phyloP scores from a whole-genome alignment of 2,329 filamentous ascomycete species.

The Microdochium paspali region DNA sequence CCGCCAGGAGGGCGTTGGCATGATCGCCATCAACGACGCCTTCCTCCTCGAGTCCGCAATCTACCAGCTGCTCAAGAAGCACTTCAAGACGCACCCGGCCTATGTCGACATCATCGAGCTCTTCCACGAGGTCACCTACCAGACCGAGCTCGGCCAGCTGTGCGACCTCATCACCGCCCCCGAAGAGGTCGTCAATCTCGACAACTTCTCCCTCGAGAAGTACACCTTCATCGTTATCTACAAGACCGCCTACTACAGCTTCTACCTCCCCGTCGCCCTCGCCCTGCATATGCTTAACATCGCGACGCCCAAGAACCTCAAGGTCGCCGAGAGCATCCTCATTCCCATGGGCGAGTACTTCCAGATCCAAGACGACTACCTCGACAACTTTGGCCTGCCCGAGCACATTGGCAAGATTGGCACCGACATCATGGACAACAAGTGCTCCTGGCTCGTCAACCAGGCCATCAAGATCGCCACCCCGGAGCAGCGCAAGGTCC shows the following conservation, averaged over 20 bases:
- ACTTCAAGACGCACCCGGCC: conserved; percentile 77
- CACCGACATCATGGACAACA: conserved; percentile 98
- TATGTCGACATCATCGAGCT: conserved; percentile 92
- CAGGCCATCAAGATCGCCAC: conserved; percentile 74
- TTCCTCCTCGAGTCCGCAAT: conserved; percentile 92
- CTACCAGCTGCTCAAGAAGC: conserved; percentile 86
- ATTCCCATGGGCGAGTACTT: conserved; percentile 99
- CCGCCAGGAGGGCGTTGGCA: conserved; percentile 76
- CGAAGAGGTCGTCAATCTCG: conserved; percentile 83
- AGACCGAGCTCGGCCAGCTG: conserved; percentile 92
- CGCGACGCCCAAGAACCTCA: conserved; percentile 80
- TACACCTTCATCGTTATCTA: conserved; percentile 98
- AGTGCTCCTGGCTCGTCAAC: conserved; percentile 98
- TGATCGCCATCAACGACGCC: conserved; percentile 96
- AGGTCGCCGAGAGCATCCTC: conserved; percentile 81
- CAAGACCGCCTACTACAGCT: conserved; percentile 99
- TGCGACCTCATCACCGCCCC: conserved; percentile 94
- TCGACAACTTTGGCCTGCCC: conserved; percentile 93
- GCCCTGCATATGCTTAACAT: conserved; percentile 78
- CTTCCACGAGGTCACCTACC: conserved; percentile 88
- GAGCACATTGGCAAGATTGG: conserved; percentile 96
- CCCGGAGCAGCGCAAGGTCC: conserved; percentile 75
- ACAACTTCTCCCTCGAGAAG: conserved; percentile 93
- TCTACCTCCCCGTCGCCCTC: conserved; percentile 93
- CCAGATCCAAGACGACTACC: conserved; percentile 97